Evolutionary conservation across 1,284 basidiomycete species (phyloP).

Genomic region (Porodaedalea pini): DNA sequence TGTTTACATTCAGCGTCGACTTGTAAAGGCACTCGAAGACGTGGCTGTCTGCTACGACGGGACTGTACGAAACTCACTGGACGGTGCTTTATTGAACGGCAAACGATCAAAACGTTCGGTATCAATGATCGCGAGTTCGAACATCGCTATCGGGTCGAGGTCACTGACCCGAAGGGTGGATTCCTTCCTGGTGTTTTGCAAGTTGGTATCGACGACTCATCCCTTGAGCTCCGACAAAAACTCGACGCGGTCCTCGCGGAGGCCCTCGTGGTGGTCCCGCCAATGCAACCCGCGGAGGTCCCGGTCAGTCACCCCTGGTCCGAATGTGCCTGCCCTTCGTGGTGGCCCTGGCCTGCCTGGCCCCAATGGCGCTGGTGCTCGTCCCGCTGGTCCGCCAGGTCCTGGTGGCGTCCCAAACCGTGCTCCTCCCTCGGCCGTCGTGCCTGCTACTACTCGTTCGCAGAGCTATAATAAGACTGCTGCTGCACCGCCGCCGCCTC

Average conservation of each 20-base stretch:
- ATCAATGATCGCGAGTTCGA: no score
- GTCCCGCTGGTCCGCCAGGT: slow-evolving; percentile 38
- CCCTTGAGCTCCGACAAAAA: slow-evolving; percentile 82
- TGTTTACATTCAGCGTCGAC: no score
- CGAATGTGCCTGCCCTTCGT: slow-evolving; percentile 22
- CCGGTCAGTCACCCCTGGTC: slow-evolving; percentile 27
- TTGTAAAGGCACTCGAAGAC: no score
- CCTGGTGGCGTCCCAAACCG: slow-evolving; percentile 39
- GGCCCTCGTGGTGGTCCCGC: slow-evolving; percentile 32
- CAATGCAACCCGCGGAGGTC: slow-evolving; percentile 26
- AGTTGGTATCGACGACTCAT: slow-evolving; percentile 89
- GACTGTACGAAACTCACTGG: no score
- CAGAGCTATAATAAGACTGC: slow-evolving; percentile 26
- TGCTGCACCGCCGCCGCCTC: slow-evolving; percentile 10
- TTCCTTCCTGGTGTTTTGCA: slow-evolving; percentile 84
- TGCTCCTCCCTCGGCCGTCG: slow-evolving; percentile 27
- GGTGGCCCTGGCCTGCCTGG: slow-evolving; percentile 49
- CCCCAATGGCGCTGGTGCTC: slow-evolving; percentile 51
- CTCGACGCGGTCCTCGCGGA: slow-evolving; percentile 69
- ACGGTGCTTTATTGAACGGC: no score
- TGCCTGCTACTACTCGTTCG: slow-evolving; percentile 30
- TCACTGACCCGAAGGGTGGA: no score
- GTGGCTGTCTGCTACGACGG: no score
- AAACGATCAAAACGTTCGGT: no score
- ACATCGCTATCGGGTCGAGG: no score